A percentile compares a stretch with the other conserved stretches of the same genome.
Evolutionary conservation across 805 yeast species (phyloP).

Genomic region (Soucietia sequanensis): DNA sequence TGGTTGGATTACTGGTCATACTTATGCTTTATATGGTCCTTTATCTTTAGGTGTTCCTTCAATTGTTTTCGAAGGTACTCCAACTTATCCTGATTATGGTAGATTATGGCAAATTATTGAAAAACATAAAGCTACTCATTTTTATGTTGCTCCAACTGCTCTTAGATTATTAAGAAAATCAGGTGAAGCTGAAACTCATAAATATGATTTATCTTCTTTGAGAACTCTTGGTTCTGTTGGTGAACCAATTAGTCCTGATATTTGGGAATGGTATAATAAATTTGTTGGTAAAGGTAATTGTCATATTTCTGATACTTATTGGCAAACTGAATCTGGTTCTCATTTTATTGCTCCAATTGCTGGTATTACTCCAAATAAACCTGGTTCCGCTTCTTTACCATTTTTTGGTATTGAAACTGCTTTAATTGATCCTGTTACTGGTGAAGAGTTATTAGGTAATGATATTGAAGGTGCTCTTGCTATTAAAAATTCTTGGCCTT

Average conservation of each 20-base stretch:
- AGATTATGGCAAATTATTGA: slow-evolving; percentile 80
- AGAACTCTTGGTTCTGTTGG: slow-evolving; percentile 81
- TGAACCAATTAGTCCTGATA: slow-evolving; percentile 82
- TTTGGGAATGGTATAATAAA: slow-evolving; percentile 84
- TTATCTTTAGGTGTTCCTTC: slow-evolving; percentile 74
- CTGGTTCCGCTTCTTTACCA: slow-evolving; percentile 84
- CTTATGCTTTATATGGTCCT: slow-evolving; percentile 83
- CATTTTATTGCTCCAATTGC: slow-evolving; percentile 78
- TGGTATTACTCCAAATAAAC: slow-evolving; percentile 73
- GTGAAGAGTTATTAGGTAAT: slow-evolving; percentile 64
- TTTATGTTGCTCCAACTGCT: slow-evolving; percentile 85
- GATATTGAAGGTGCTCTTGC: slow-evolving; percentile 83
- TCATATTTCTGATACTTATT: slow-evolving; percentile 78
- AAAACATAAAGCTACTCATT: slow-evolving; percentile 69
- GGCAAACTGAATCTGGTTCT: slow-evolving; percentile 89
- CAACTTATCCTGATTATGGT: slow-evolving; percentile 77
- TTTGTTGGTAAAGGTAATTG: slow-evolving; percentile 67
- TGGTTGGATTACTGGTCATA: slow-evolving; percentile 91
- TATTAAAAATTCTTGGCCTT: slow-evolving; percentile 75
- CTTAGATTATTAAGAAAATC: slow-evolving; percentile 73
- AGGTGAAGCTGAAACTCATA: slow-evolving; percentile 61
- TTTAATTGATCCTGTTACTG: slow-evolving; percentile 72
- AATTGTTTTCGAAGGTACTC: slow-evolving; percentile 82
- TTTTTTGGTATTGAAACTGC: slow-evolving; percentile 78
- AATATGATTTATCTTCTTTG: slow-evolving; percentile 60